Evolutionary conservation across 345 rosid genomes (phyloP).

Genomic region (Firmiana major): DNA sequence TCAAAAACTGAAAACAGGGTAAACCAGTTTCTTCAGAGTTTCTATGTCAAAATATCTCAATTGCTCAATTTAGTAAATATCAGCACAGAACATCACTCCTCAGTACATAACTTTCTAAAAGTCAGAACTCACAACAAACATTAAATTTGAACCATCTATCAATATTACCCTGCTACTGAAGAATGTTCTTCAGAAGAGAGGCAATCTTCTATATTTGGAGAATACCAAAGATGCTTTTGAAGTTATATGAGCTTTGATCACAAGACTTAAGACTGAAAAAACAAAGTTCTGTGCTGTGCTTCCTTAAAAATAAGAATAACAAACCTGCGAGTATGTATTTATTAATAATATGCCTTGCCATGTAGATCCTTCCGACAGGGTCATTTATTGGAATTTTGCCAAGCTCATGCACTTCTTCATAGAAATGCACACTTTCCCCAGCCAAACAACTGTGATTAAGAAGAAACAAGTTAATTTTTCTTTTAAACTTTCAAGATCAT

Average conservation of each 20-base stretch:
- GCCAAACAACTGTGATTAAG: slow-evolving; percentile 67
- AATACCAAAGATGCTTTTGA: not conserved
- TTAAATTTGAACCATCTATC: not conserved
- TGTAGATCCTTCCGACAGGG: slow-evolving; percentile 67
- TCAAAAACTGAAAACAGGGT: too few relatives aligned
- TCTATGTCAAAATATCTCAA: not conserved
- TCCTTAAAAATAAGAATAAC: slow-evolving; percentile 6
- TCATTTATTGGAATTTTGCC: slow-evolving; percentile 65
- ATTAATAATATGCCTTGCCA: slow-evolving; percentile 83
- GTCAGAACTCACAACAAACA: not conserved
- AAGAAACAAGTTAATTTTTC: not conserved
- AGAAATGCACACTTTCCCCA: slow-evolving; percentile 90
- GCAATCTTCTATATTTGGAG: not conserved
- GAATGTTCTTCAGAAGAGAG: not conserved
- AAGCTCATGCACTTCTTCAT: slow-evolving; percentile 72
- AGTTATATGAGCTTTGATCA: not conserved
- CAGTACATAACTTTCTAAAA: not conserved
- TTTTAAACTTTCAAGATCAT: not conserved
- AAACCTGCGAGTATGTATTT: slow-evolving; percentile 75
- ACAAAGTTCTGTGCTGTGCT: slow-evolving; percentile 12
- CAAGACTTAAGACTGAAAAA: not conserved
- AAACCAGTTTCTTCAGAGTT: not conserved
- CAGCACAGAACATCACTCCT: not conserved
- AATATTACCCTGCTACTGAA: not conserved
- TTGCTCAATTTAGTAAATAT: not conserved